Evolutionary conservation across 2,329 filamentous ascomycete genomes (phyloP), one percentile per base, ranked within the genome.

Genomic region (Didymosphaeria variabile): DNA sequence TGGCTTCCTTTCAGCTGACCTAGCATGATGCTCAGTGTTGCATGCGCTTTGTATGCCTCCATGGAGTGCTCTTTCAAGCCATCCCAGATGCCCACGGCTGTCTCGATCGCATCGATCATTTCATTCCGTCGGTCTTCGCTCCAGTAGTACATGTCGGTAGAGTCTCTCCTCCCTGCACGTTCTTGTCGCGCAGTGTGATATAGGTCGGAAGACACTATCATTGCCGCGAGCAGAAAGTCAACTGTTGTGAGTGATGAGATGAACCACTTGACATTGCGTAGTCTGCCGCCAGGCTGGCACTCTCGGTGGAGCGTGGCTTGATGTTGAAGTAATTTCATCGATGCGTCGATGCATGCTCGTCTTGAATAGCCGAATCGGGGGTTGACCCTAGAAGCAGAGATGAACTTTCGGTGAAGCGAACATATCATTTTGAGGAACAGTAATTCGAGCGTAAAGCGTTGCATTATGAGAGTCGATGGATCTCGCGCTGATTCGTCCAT

Each of bases 361-460:
- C 94, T 87, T 2, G 93, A 97, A 72, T 95, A 92, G 9, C 89
- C 87, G 72, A 97, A 98, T 9, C 93, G 87, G 10, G 91, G 83
- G 69, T 94, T 95, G 61, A 91, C 87, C 51, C 72, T 65, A 29
- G 93, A 91, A 61, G 89, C 87, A n/a, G 87, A 84, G 60, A 97
- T 85, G 76, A 95, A 97, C 65, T 93, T 93, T 54, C 93, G 87
- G 77, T 99, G 95, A 42, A 99, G 85, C 23, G 97, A 87, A 70
- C 93, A 96, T 70, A 97, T 86, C 19, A 93, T 91, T 79, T 97
- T 97, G 65, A 96, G 89, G 73, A 93, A 97, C 5, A 97, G 81
- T 53, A 95, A 90, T 63, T 95, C 92, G 34, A 97, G 82, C 59
- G 91, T 91, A 74, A 93, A 94, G 31, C 94, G 89, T 55, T 94